These are phyloP conservation scores for Diaporthe batatas DNA, from an alignment of 2,329 filamentous ascomycete species.

Conservation along the genomic window DNA sequence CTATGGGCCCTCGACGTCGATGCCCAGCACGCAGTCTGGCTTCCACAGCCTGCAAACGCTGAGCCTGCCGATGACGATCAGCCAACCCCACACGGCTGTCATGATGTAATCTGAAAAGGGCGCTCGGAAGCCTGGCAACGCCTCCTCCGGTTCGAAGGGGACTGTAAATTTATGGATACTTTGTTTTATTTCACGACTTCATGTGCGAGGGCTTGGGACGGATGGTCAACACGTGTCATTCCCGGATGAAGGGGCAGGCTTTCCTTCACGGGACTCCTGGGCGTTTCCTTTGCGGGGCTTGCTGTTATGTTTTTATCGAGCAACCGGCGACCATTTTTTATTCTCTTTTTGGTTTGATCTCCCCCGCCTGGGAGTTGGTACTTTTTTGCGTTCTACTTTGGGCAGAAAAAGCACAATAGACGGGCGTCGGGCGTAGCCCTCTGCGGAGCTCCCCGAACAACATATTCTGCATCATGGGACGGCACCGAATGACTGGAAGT, in stretches of 20 bases:
- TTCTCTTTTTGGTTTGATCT: slow-evolving; percentile 36
- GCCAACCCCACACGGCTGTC: slow-evolving; percentile 59
- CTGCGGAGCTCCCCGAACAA: slow-evolving; percentile 10
- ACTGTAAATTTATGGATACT: slow-evolving; percentile 42
- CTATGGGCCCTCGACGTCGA: slow-evolving; percentile 48
- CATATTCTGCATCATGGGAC: slow-evolving; percentile 37
- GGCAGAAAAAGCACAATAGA: slow-evolving; percentile 41
- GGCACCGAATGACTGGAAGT: slow-evolving; percentile 36
- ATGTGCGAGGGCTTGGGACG: slow-evolving; percentile 34
- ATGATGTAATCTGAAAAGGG: slow-evolving; percentile 49
- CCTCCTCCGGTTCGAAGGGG: slow-evolving; percentile 15
- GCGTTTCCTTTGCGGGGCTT: slow-evolving; percentile 35
- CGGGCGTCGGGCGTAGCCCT: slow-evolving; percentile 21
- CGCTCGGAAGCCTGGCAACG: slow-evolving; percentile 3
- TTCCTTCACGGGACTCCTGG: slow-evolving; percentile 35
- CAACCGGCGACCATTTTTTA: slow-evolving; percentile 37
- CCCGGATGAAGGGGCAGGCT: slow-evolving; percentile 39
- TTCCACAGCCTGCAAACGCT: slow-evolving; percentile 73
- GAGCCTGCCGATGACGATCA: slow-evolving; percentile 75
- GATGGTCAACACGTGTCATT: slow-evolving; percentile 34
- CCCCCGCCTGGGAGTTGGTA: slow-evolving; percentile 11
- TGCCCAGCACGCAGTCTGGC: slow-evolving; percentile 53
- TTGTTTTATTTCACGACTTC: slow-evolving; percentile 42
- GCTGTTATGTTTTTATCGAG: slow-evolving; percentile 29
- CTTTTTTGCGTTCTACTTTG: slow-evolving; percentile 33